phyloP scores from a whole-genome alignment of 208 protist genomes.

The Wallacemonas sp. region DNA sequence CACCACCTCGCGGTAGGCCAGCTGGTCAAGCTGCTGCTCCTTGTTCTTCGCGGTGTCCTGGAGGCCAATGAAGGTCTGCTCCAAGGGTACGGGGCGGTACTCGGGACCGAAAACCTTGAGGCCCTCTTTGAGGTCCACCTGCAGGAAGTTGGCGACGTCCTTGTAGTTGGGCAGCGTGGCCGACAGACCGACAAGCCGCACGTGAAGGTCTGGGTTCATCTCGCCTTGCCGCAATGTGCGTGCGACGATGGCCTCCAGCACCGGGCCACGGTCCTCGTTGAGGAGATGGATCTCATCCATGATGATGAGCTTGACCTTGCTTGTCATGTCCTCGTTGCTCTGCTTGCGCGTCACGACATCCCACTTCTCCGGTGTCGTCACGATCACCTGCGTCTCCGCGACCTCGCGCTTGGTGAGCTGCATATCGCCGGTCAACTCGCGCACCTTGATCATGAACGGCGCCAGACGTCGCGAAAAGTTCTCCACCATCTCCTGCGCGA shows the following conservation, averaged over 20 bases:
- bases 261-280: constrained; percentile 98
- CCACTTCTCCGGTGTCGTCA: constrained; percentile 99
- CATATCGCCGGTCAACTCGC: constrained; percentile 99
- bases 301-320: constrained; percentile 95
- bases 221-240: constrained; percentile 96
- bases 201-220: constrained; percentile 84
- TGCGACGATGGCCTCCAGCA: constrained; percentile 98
- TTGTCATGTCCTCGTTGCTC: constrained; percentile 92
- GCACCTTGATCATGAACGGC: constrained; percentile 89
- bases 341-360: constrained; percentile 99
- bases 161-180: constrained; percentile 99
- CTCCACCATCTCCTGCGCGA: constrained; percentile 97
- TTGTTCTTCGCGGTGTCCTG: constrained; percentile 48
- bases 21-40: constrained; percentile 61
- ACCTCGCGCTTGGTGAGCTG: constrained; percentile 98
- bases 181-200: constrained; percentile 96
- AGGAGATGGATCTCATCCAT: constrained; percentile 99
- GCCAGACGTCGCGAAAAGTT: constrained; percentile 95
- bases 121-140: constrained; percentile 91
- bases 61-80: constrained; percentile 96
- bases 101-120: constrained; percentile 96
- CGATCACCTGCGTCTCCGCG: constrained; percentile 97
- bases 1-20: constrained; percentile 81
- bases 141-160: constrained; percentile 98
- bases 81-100: constrained; percentile 98